Percentiles rank a stretch among this genome's conserved stretches.
These are phyloP conservation scores for Lecanoromycetidae sp. DNA, from an alignment of 2,329 filamentous ascomycete species.

Conservation along the genomic window DNA sequence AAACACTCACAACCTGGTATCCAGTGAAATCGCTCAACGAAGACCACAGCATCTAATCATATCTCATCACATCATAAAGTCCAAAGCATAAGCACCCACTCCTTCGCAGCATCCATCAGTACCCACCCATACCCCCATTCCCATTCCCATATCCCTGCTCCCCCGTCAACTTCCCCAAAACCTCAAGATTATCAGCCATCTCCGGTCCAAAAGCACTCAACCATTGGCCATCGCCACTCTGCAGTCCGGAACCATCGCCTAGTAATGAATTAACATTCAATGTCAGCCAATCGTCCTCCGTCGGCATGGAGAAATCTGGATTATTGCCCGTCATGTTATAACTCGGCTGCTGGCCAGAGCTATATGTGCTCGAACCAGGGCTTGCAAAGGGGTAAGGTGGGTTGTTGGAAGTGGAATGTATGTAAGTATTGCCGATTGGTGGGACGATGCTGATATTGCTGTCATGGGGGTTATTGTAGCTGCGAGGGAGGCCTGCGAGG, in stretches of 20 bases:
- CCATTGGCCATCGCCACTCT: conserved; percentile 3
- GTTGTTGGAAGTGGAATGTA: conserved; percentile 3
- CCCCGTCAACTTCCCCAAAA: conserved; percentile 28
- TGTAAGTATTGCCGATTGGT: conserved; percentile 24
- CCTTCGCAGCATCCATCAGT: background rate
- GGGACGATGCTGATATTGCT: conserved; percentile 37
- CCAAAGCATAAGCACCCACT: background rate
- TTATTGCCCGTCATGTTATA: background rate
- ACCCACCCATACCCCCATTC: background rate
- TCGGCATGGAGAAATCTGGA: background rate
- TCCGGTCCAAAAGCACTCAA: conserved; percentile 14
- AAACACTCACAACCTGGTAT: background rate
- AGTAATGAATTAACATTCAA: conserved; percentile 15
- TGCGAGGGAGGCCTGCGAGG: conserved; percentile 32
- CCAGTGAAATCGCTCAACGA: background rate
- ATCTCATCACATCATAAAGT: background rate
- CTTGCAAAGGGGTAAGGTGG: conserved; percentile 1
- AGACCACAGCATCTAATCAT: no score
- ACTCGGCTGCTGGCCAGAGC: background rate
- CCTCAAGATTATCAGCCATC: conserved; percentile 12
- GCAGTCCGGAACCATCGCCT: background rate
- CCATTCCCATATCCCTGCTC: conserved; percentile 24
- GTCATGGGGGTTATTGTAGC: conserved; percentile 34
- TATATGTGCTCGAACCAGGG: background rate
- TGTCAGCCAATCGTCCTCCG: conserved; percentile 17